phyloP scores from a whole-genome alignment of 2,329 filamentous ascomycete species.

The Botrytis elliptica region DNA sequence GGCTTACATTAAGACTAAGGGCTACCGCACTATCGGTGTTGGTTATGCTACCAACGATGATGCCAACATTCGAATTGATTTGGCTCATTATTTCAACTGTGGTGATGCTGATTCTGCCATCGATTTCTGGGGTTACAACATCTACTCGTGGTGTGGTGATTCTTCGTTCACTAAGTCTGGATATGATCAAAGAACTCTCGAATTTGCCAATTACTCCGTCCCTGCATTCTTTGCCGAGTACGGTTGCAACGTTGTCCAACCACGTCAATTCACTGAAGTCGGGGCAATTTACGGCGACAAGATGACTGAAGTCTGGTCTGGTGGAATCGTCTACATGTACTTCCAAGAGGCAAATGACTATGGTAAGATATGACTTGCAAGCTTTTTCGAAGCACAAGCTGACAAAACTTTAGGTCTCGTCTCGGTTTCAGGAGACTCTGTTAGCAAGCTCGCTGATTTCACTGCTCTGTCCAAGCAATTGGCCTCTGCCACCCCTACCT shows the following conservation, averaged over 20 bases:
- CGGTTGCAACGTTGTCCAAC: slow-evolving; percentile 75
- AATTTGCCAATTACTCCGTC: slow-evolving; percentile 86
- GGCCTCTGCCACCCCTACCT: slow-evolving; percentile 62
- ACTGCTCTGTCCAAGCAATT: slow-evolving; percentile 69
- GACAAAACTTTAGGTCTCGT: slow-evolving; percentile 59
- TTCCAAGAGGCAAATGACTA: slow-evolving; percentile 90
- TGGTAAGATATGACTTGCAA: slow-evolving; percentile 49
- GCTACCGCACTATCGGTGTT: slow-evolving; percentile 77
- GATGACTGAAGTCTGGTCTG: slow-evolving; percentile 88
- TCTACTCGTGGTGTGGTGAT: slow-evolving; percentile 97
- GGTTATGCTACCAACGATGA: slow-evolving; percentile 98
- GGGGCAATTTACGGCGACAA: slow-evolving; percentile 71
- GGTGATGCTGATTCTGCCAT: slow-evolving; percentile 66
- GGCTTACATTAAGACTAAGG: slow-evolving; percentile 80
- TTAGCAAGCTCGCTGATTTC: slow-evolving; percentile 72
- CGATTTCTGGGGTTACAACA: slow-evolving; percentile 99
- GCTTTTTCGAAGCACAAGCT: slow-evolving; percentile 18
- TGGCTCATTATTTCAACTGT: slow-evolving; percentile 95
- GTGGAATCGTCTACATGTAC: slow-evolving; percentile 99
- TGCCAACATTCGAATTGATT: slow-evolving; percentile 72
- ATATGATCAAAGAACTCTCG: slow-evolving; percentile 77
- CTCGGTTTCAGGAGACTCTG: slow-evolving; percentile 55
- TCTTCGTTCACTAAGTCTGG: slow-evolving; percentile 75
- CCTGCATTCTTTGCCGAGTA: slow-evolving; percentile 99
- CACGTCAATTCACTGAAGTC: slow-evolving; percentile 83